phyloP scores from a whole-genome alignment of 2,329 filamentous ascomycete genomes.

The Calonectria pseudoreteaudii region DNA sequence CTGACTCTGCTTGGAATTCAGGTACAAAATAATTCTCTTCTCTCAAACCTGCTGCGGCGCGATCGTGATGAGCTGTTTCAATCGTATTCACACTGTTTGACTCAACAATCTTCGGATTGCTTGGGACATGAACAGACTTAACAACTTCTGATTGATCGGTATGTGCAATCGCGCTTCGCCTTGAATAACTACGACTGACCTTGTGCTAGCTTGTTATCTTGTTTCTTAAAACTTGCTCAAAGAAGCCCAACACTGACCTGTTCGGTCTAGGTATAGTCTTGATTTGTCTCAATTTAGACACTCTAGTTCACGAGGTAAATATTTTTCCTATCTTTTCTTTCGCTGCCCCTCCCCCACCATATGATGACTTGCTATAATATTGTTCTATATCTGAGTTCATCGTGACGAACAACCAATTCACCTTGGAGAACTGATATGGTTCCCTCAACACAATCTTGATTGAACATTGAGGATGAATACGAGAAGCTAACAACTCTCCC shows the following conservation, averaged over 20 bases:
- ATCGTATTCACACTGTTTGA: conserved; percentile 73
- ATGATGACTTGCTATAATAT: conserved; percentile 60
- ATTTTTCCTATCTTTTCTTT: neutral
- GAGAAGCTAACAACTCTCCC: conserved; percentile 13
- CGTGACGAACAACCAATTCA: conserved; percentile 67
- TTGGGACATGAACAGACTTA: conserved; percentile 64
- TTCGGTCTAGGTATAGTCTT: conserved; percentile 20
- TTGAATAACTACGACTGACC: conserved; percentile 5
- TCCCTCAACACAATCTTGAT: conserved; percentile 21
- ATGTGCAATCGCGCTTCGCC: conserved; percentile 25
- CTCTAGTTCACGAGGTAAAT: conserved; percentile 25
- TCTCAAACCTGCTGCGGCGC: conserved; percentile 33
- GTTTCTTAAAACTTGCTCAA: neutral
- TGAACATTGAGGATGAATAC: neutral
- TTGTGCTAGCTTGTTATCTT: conserved; percentile 21
- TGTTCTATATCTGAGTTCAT: conserved; percentile 66
- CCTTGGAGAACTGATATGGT: conserved; percentile 71
- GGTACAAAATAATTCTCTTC: conserved; percentile 47
- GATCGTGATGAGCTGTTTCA: conserved; percentile 60
- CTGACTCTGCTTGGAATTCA: conserved; percentile 48
- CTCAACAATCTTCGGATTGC: conserved; percentile 52
- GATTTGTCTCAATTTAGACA: neutral
- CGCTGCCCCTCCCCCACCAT: conserved; percentile 46
- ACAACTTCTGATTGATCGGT: conserved; percentile 67
- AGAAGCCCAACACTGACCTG: conserved; percentile 29